Percentiles rank a stretch among this genome's conserved stretches.
Evolutionary conservation across 1,139 yeast genomes (phyloP).

Genomic region (Suhomyces kunorum): DNA sequence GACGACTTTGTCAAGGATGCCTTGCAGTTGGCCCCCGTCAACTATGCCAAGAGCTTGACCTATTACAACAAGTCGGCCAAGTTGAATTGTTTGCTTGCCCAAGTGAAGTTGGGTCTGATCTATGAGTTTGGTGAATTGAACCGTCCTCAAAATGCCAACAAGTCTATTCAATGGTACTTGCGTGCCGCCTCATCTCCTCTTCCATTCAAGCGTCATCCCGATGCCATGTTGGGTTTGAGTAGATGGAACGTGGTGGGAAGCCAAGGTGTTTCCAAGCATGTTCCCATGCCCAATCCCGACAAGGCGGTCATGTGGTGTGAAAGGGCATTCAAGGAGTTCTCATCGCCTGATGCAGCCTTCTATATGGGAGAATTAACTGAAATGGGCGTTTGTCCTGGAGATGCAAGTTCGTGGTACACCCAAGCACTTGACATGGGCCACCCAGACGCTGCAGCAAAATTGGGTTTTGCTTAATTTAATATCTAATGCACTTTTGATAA

Average conservation of each 20-base stretch:
- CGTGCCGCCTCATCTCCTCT: constrained; percentile 66
- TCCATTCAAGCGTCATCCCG: constrained; percentile 66
- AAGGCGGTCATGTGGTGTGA: constrained; percentile 90
- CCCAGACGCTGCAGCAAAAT: constrained; percentile 17
- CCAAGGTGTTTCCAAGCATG: constrained; percentile 49
- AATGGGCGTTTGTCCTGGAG: constrained; percentile 52
- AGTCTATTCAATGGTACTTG: constrained; percentile 88
- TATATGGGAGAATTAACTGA: constrained; percentile 83
- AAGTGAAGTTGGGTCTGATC: constrained; percentile 81
- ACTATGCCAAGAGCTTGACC: constrained; percentile 63
- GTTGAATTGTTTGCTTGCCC: constrained; percentile 75
- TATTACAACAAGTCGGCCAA: constrained; percentile 78
- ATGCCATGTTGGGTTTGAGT: constrained; percentile 84
- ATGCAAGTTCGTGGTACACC: constrained; percentile 18
- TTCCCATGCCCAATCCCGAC: constrained; percentile 69
- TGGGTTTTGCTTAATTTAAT: constrained; percentile 15
- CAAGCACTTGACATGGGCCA: constrained; percentile 21
- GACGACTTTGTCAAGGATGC: constrained; percentile 40
- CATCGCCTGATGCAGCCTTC: constrained; percentile 77
- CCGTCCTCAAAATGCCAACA: constrained; percentile 63
- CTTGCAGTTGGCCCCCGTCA: constrained; percentile 44
- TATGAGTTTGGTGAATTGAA: constrained; percentile 84
- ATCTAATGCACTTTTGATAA: constrained; percentile 10
- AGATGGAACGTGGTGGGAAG: constrained; percentile 93
- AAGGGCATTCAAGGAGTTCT: constrained; percentile 72